Evolutionary conservation across 2,329 filamentous ascomycete species (phyloP).

Genomic region (Penicillium sp.): DNA sequence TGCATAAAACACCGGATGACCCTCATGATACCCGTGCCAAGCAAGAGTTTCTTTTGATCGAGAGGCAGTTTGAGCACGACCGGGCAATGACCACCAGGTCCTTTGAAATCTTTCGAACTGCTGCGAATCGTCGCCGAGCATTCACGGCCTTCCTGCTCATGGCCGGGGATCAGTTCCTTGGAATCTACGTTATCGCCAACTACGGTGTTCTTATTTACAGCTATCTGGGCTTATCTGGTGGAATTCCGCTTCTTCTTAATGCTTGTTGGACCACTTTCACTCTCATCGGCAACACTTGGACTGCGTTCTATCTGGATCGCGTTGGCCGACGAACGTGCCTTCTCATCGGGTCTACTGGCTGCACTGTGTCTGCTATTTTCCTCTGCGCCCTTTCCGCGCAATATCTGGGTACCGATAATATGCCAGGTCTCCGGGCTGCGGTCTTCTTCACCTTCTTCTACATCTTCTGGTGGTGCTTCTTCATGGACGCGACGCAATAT

Average conservation of each 20-base stretch:
- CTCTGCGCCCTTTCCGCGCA: conserved; percentile 37
- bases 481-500: conserved; percentile 48
- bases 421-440: conserved; percentile 37
- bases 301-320: conserved; percentile 42
- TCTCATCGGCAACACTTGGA: conserved; percentile 44
- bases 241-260: conserved; percentile 41
- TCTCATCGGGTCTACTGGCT: conserved; percentile 39
- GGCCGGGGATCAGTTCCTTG: conserved; percentile 41
- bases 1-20: conserved; percentile 32
- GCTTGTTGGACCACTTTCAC: conserved; percentile 43
- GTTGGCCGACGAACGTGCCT: conserved; percentile 41
- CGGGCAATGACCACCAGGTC: conserved; percentile 33
- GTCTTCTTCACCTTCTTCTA: conserved; percentile 47
- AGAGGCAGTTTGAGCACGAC: conserved; percentile 48
- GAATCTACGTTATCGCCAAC: conserved; percentile 38
- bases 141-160: conserved; percentile 45
- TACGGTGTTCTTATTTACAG: conserved; percentile 47
- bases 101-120: conserved; percentile 47
- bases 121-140: conserved; percentile 43
- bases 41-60: conserved; percentile 48
- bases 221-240: conserved; percentile 40
- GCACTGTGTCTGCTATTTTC: conserved; percentile 35
- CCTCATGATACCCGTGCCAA: conserved; percentile 40
- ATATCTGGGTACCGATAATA: conserved; percentile 38
- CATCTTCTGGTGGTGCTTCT: conserved; percentile 44